Percentiles rank a stretch among this genome's conserved stretches.
phyloP scores from a whole-genome alignment of 768 basidiomycete species.

The Lentinula edodes region DNA sequence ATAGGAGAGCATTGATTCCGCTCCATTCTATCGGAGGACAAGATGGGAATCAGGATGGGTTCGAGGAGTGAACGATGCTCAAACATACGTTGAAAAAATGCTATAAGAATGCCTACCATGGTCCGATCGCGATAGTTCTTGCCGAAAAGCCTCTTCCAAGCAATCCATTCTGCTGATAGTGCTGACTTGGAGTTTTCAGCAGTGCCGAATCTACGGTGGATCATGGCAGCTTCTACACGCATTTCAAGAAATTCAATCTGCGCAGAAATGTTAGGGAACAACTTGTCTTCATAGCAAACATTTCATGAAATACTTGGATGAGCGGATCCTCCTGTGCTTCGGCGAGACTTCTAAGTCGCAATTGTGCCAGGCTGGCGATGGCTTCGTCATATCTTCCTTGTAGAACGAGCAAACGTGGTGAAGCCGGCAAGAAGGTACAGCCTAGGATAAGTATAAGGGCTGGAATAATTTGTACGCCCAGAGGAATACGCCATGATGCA shows the following conservation, averaged over 20 bases:
- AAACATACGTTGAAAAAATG: slow-evolving; percentile 77
- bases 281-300: neutral
- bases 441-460: slow-evolving; percentile 63
- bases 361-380: slow-evolving; percentile 44
- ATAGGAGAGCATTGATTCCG: slow-evolving; percentile 79
- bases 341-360: slow-evolving; percentile 43
- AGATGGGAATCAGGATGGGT: neutral
- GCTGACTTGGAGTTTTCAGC: slow-evolving; percentile 14
- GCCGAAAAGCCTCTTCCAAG: slow-evolving; percentile 56
- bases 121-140: slow-evolving; percentile 55
- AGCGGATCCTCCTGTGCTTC: slow-evolving; percentile 46
- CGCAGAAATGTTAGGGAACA: neutral
- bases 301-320: slow-evolving; percentile 33
- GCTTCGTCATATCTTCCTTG: slow-evolving; percentile 57
- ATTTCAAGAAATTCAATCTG: slow-evolving; percentile 76
- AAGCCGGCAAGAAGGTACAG: slow-evolving; percentile 48
- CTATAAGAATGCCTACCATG: slow-evolving; percentile 63
- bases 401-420: slow-evolving; percentile 53
- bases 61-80: slow-evolving; percentile 16
- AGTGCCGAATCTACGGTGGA: slow-evolving; percentile 28
- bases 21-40: slow-evolving; percentile 59
- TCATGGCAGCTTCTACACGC: slow-evolving; percentile 56
- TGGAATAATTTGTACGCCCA: slow-evolving; percentile 66
- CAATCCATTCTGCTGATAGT: slow-evolving; percentile 28
- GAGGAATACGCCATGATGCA: slow-evolving; percentile 72